Evolutionary conservation across 805 yeast genomes (phyloP).

Genomic region (Starmerella floricola): DNA sequence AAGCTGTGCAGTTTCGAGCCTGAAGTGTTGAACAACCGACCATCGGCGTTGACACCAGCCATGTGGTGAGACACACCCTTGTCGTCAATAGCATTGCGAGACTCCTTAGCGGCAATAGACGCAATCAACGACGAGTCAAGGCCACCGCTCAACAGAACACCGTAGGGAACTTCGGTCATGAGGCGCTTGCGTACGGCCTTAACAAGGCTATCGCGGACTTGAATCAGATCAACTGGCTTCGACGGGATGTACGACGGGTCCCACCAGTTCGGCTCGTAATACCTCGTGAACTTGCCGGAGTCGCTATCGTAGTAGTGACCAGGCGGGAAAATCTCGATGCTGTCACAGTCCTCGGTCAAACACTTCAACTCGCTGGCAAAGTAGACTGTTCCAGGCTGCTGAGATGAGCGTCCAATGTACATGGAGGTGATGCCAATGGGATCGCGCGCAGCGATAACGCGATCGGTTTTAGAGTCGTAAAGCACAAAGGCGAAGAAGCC

Average conservation of each 20-base stretch:
- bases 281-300: slow-evolving; percentile 75
- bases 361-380: slow-evolving; percentile 94
- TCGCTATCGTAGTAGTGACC: slow-evolving; percentile 93
- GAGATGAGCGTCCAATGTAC: slow-evolving; percentile 77
- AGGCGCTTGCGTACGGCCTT: slow-evolving; percentile 95
- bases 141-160: slow-evolving; percentile 95
- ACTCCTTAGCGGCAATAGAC: slow-evolving; percentile 92
- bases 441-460: slow-evolving; percentile 94
- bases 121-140: slow-evolving; percentile 95
- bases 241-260: slow-evolving; percentile 66
- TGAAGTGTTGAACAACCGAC: slow-evolving; percentile 55
- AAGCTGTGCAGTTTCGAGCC: slow-evolving; percentile 78
- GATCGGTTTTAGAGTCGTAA: slow-evolving; percentile 71
- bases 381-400: slow-evolving; percentile 60
- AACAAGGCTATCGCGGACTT: slow-evolving; percentile 72
- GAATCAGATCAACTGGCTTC: slow-evolving; percentile 57
- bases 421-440: slow-evolving; percentile 95
- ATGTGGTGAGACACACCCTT: slow-evolving; percentile 52
- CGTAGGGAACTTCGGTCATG: slow-evolving; percentile 99
- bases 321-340: slow-evolving; percentile 89
- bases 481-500: slow-evolving; percentile 97
- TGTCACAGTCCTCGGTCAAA: slow-evolving; percentile 87
- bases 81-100: slow-evolving; percentile 62
- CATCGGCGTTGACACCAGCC: slow-evolving; percentile 85
- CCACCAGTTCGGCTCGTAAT: slow-evolving; percentile 92